phyloP scores from a whole-genome alignment of 176 grass and related monocot genomes.

The Phoenix roebelenii region DNA sequence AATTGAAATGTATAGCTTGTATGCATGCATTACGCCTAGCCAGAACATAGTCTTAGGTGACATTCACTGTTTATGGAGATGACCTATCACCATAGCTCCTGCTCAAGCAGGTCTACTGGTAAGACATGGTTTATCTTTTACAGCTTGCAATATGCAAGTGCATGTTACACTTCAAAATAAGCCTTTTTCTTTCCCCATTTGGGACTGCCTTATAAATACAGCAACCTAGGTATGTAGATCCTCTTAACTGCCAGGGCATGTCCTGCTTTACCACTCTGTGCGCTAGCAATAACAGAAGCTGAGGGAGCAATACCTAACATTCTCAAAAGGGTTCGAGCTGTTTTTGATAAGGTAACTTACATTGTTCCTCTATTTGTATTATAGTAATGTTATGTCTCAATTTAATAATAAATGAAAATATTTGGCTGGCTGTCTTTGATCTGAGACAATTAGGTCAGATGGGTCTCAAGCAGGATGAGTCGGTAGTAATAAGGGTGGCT shows the following conservation, averaged over 20 bases:
- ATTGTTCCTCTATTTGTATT: background rate
- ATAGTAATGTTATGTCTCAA: background rate
- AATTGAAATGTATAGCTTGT: conserved; percentile 81
- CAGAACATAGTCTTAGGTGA: conserved; percentile 85
- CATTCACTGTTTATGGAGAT: conserved; percentile 61
- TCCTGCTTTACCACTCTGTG: conserved; percentile 75
- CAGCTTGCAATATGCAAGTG: too few species aligned
- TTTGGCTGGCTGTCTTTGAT: background rate
- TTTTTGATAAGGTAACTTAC: conserved; percentile 69
- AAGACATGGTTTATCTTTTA: conserved; percentile 6
- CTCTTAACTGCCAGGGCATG: conserved; percentile 83
- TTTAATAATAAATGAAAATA: background rate
- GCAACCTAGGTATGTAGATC: conserved; percentile 77
- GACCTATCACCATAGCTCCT: conserved; percentile 56
- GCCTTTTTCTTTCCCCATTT: too few species aligned
- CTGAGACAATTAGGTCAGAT: conserved; percentile 30
- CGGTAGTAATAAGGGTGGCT: conserved; percentile 83
- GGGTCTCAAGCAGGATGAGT: conserved; percentile 62
- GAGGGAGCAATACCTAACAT: conserved; percentile 78
- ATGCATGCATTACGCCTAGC: conserved; percentile 76
- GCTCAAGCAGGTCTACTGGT: conserved; percentile 77
- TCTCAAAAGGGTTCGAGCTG: conserved; percentile 69
- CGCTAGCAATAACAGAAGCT: conserved; percentile 82
- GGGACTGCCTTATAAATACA: conserved; percentile 18
- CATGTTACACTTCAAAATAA: too few species aligned